phyloP scores from a whole-genome alignment of 768 basidiomycete genomes.

The Lyophyllum atratum region DNA sequence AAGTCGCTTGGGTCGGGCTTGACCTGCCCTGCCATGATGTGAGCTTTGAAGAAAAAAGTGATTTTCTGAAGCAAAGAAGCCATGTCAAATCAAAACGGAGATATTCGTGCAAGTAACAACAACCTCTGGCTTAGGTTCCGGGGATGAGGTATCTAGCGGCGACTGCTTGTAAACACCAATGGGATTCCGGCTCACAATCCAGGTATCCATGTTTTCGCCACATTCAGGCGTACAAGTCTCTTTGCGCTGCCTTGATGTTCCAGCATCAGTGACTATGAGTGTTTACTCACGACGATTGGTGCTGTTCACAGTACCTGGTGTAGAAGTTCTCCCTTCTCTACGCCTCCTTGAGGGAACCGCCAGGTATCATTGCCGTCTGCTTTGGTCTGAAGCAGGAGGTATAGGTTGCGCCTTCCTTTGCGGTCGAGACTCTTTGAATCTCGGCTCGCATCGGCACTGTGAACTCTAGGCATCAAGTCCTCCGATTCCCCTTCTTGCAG shows the following conservation, averaged over 20 bases:
- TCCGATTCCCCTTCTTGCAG: slow-evolving; percentile 64
- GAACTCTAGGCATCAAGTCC: slow-evolving; percentile 59
- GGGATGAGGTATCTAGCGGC: slow-evolving; percentile 25
- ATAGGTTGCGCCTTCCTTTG: slow-evolving; percentile 82
- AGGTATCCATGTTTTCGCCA: slow-evolving; percentile 86
- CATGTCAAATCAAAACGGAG: background rate
- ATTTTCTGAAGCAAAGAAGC: slow-evolving; percentile 47
- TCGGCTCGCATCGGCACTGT: slow-evolving; percentile 57
- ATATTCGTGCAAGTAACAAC: slow-evolving; percentile 9
- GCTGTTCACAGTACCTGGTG: slow-evolving; percentile 61
- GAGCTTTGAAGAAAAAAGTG: slow-evolving; percentile 92
- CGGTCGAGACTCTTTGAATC: slow-evolving; percentile 81
- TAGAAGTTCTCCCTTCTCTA: slow-evolving; percentile 66
- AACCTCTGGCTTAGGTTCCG: slow-evolving; percentile 38
- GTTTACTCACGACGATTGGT: background rate
- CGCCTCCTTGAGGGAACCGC: slow-evolving; percentile 77
- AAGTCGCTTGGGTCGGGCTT: slow-evolving; percentile 53
- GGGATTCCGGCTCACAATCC: slow-evolving; percentile 91
- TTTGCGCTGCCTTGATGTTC: slow-evolving; percentile 64
- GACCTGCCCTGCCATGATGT: slow-evolving; percentile 89
- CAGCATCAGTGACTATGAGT: background rate
- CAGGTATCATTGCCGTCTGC: slow-evolving; percentile 58
- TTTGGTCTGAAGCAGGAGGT: slow-evolving; percentile 69
- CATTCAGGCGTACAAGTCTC: slow-evolving; percentile 71
- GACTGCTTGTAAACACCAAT: slow-evolving; percentile 74